phyloP scores from a whole-genome alignment of 108 stramenopile genomes.

The Nitzschia inconspicua region DNA sequence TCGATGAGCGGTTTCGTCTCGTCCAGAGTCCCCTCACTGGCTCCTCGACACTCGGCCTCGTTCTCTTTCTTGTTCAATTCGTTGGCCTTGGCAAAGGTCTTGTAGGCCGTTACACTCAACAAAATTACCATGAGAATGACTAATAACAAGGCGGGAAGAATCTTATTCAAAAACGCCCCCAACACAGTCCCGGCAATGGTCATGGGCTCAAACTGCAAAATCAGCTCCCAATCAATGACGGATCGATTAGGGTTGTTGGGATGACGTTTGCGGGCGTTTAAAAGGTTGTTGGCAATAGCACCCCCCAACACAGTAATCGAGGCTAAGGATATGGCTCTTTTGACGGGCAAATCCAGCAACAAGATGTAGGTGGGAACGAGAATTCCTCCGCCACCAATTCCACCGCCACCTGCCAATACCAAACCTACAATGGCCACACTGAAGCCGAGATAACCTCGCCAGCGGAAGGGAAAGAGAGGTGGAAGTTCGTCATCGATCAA shows the following conservation, averaged over 20 bases:
- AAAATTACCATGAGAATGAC: slow-evolving; percentile 55
- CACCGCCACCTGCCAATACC: slow-evolving; percentile 56
- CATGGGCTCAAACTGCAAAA: slow-evolving; percentile 89
- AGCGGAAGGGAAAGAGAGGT: slow-evolving; percentile 40
- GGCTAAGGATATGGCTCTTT: slow-evolving; percentile 10
- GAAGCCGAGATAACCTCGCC: slow-evolving; percentile 42
- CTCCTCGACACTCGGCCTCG: no score
- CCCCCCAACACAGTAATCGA: slow-evolving; percentile 66
- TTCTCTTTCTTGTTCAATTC: background rate
- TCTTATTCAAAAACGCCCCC: slow-evolving; percentile 71
- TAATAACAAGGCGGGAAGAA: slow-evolving; percentile 48
- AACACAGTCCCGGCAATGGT: slow-evolving; percentile 85
- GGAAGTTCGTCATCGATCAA: no score
- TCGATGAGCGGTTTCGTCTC: no score
- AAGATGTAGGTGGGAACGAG: slow-evolving; percentile 71
- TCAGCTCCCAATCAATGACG: slow-evolving; percentile 92
- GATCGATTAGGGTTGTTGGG: slow-evolving; percentile 79
- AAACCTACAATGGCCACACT: slow-evolving; percentile 33
- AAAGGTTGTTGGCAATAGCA: slow-evolving; percentile 50
- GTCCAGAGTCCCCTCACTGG: no score
- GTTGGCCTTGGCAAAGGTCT: slow-evolving; percentile 48
- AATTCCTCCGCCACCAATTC: slow-evolving; percentile 59
- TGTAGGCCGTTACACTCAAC: slow-evolving; percentile 44
- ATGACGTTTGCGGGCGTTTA: slow-evolving; percentile 41
- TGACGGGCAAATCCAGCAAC: slow-evolving; percentile 44